phyloP scores from a whole-genome alignment of 805 yeast genomes.

The Ogataea trehaloabstinens region DNA sequence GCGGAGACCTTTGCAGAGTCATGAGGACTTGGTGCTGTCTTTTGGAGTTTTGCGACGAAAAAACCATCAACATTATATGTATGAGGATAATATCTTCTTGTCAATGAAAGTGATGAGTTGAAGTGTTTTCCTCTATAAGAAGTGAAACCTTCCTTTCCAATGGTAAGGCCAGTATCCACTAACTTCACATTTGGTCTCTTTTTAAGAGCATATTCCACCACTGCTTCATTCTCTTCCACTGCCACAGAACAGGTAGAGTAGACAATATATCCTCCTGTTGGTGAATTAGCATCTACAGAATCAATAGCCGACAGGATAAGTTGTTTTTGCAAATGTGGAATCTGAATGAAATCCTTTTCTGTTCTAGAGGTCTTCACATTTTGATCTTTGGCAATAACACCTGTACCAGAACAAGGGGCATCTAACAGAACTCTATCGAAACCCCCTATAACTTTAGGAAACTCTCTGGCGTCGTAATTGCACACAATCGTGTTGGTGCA shows the following conservation, averaged over 20 bases:
- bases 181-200: slow-evolving; percentile 95
- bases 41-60: slow-evolving; percentile 94
- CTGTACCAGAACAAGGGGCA: slow-evolving; percentile 99
- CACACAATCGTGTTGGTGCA: slow-evolving; percentile 96
- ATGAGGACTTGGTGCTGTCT: slow-evolving; percentile 81
- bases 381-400: slow-evolving; percentile 97
- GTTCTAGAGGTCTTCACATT: slow-evolving; percentile 91
- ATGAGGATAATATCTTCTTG: slow-evolving; percentile 97
- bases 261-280: slow-evolving; percentile 91
- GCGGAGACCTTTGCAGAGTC: slow-evolving; percentile 88
- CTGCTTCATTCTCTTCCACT: slow-evolving; percentile 98
- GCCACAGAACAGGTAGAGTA: slow-evolving; percentile 98
- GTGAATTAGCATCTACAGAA: slow-evolving; percentile 89
- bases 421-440: slow-evolving; percentile 92
- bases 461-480: slow-evolving; percentile 97
- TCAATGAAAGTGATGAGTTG: slow-evolving; percentile 69
- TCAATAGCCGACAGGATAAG: slow-evolving; percentile 91
- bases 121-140: slow-evolving; percentile 91
- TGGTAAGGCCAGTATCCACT: slow-evolving; percentile 87
- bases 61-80: slow-evolving; percentile 98
- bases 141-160: slow-evolving; percentile 95
- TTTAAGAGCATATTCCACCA: slow-evolving; percentile 94
- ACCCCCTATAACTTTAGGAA: slow-evolving; percentile 97
- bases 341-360: slow-evolving; percentile 93
- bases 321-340: slow-evolving; percentile 96